phyloP scores from a whole-genome alignment of 768 basidiomycete genomes.

The Ephemerocybe angulata region DNA sequence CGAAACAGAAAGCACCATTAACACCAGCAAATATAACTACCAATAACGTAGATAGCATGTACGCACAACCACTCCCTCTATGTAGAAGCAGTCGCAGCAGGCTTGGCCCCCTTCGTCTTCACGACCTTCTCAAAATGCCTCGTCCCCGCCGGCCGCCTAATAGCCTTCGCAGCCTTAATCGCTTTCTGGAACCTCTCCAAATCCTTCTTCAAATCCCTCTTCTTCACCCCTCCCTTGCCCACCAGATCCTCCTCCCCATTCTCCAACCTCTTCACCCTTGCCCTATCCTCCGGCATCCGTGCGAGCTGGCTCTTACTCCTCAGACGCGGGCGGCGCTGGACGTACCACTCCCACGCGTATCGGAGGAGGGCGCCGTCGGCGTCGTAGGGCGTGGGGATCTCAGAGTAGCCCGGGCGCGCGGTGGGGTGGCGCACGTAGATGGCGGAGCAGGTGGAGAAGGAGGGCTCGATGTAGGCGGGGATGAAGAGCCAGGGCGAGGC shows the following conservation, averaged over 20 bases:
- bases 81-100: too few species aligned
- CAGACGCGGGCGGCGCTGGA: conserved; percentile 62
- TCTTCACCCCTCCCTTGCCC: conserved; percentile 26
- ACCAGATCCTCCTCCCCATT: conserved; percentile 16
- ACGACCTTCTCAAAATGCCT: neutral
- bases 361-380: conserved; percentile 92
- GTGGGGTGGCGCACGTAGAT: conserved; percentile 95
- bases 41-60: too few species aligned
- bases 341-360: conserved; percentile 96
- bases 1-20: too few species aligned
- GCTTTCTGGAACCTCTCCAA: conserved; percentile 15
- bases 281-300: conserved; percentile 66
- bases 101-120: neutral
- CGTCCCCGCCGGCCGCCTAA: neutral
- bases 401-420: conserved; percentile 91
- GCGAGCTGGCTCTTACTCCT: conserved; percentile 60
- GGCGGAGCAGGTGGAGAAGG: conserved; percentile 84
- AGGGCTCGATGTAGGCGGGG: conserved; percentile 65
- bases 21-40: too few species aligned
- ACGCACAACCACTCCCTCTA: too few species aligned
- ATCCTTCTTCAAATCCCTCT: conserved; percentile 22
- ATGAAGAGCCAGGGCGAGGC: conserved; percentile 92
- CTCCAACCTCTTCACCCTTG: conserved; percentile 30
- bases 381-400: conserved; percentile 93
- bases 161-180: conserved; percentile 10